Base-by-base conservation (phyloP, 1,139 yeast genomes). In the Candida albicans region DNA sequence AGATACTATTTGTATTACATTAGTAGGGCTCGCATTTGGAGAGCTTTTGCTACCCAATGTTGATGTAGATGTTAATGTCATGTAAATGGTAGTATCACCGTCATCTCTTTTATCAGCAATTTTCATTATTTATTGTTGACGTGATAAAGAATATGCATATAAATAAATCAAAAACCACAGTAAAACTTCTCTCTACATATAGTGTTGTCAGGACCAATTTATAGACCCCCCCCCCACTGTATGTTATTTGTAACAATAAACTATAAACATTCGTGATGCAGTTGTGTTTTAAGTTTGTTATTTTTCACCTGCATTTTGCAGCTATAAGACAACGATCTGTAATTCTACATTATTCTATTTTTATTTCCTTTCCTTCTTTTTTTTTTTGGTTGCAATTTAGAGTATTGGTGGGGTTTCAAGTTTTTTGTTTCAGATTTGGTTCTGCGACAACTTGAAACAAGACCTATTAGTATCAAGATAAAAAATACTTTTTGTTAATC, bases 51-150 rank as follows among this genome's bases (percentile, higher is more conserved):
- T 42, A 32, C 4, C 35, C 11, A 39, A 22, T 18, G 46, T 33
- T 7, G 47, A 41, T 5, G 42, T 24, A 7, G 33, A 29, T n/a
- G 44, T 42, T 12, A 52, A 14, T 7, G 61, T 56, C 47, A 53
- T 35, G 18, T 49, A 43, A 31, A 55, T 50, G 12, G 58, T 56
- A 26, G 47, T 30, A 39, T 53, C 54, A 12, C 39, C 42, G 35
- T 50, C 47, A 22, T 37, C 37, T 35, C 41, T 30, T 37, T 22
- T 33, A 32, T 26, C 31, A 11, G 35, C 14, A 13, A 43, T 14
- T 4, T 30, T 15, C 40, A 37, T 37, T 14, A 9, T 11, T 22
- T 18, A n/a, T 8, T 18, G 30, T 27, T 12, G 37, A n/a, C n/a
- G n/a, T n/a, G n/a, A n/a, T n/a, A n/a, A 26, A 10, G 27, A 9